Evolutionary conservation across 2,329 filamentous ascomycete genomes (phyloP), one percentile per base, ranked within the genome.

Genomic region (Aspergillus phoenicis): DNA sequence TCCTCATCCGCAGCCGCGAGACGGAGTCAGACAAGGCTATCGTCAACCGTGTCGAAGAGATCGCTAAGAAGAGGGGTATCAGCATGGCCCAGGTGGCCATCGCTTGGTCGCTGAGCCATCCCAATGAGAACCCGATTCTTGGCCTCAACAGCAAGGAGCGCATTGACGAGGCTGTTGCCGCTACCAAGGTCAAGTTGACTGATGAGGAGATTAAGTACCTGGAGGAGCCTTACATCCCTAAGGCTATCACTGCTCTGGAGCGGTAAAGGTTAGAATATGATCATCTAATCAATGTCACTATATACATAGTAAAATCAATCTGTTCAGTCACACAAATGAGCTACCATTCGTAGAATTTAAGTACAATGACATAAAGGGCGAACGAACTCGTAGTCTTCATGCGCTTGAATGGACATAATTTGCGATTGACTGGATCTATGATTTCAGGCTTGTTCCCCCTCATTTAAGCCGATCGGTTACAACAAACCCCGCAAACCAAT

Each of bases 71-170:
- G 74, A 81, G 82, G 66, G 81, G 79, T 0, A 80, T 84, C 70
- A 84, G 81, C 64, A 90, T 90, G 83, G 84, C 85, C 48, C 83
- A 88, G 59, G 83, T 91, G 20, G 83, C 85, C 1, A 80, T 88
- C 58, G 87, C 86, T 2, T 91, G 88, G 88, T 81, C 83, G 59
- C 76, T 85, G 64, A 79, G 81, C 64, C 78, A 80, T 63, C 78
- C 82, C 48, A 81, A 83, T 5, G 74, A 80, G 24, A 84, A 81
- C 65, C 87, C 86, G 1, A 89, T 90, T 61, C 77, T 89, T 57
- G 87, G 88, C 0, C 78, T 90, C 65, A 84, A 80, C 63, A 88
- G 80, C 57, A 77, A 83, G 36, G 78, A 81, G 60, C 78, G 87
- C n/a, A 83, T 90, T 48, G 84, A 88, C 38, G 86, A 90, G 76